phyloP scores from a whole-genome alignment of 768 basidiomycete species.

The Suillus americanus region DNA sequence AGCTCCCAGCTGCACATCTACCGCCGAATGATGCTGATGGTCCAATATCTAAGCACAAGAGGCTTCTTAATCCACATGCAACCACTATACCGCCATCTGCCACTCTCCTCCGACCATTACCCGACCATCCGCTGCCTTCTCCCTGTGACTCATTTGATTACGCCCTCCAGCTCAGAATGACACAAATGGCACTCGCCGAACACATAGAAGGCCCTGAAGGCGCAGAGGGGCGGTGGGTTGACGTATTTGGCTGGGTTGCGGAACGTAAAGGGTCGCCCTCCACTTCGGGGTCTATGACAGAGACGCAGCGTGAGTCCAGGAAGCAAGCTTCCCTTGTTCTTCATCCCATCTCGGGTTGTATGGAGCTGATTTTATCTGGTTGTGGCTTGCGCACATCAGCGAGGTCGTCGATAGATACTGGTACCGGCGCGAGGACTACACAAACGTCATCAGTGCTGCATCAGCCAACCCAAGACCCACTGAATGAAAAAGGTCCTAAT shows the following conservation, averaged over 20 bases:
- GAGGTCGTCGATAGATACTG: slow-evolving; percentile 31
- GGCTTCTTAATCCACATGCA: slow-evolving; percentile 32
- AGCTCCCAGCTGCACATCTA: neutral
- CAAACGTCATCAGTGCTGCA: slow-evolving; percentile 17
- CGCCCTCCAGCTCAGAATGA: slow-evolving; percentile 83
- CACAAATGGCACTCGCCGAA: slow-evolving; percentile 79
- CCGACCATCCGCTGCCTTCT: slow-evolving; percentile 50
- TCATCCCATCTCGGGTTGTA: neutral
- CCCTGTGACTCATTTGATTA: slow-evolving; percentile 68
- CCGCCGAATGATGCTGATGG: slow-evolving; percentile 1
- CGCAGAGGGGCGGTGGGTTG: slow-evolving; percentile 78
- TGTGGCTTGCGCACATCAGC: slow-evolving; percentile 14
- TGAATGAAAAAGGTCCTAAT: slow-evolving; percentile 11
- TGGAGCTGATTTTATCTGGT: slow-evolving; percentile 5
- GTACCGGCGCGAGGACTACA: slow-evolving; percentile 23
- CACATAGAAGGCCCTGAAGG: slow-evolving; percentile 82
- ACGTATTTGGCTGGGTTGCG: slow-evolving; percentile 85
- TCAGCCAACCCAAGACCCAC: slow-evolving; percentile 13
- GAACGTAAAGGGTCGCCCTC: slow-evolving; percentile 42
- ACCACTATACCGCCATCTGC: slow-evolving; percentile 39
- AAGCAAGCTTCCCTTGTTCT: neutral
- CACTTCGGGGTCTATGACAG: slow-evolving; percentile 12
- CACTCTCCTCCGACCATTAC: slow-evolving; percentile 43
- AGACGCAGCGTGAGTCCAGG: slow-evolving; percentile 24
- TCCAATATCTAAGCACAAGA: neutral